A percentile compares a stretch with the other conserved stretches of the same genome.
Evolutionary conservation across 2,329 filamentous ascomycete species (phyloP).

Genomic region (Onygenales sp.): DNA sequence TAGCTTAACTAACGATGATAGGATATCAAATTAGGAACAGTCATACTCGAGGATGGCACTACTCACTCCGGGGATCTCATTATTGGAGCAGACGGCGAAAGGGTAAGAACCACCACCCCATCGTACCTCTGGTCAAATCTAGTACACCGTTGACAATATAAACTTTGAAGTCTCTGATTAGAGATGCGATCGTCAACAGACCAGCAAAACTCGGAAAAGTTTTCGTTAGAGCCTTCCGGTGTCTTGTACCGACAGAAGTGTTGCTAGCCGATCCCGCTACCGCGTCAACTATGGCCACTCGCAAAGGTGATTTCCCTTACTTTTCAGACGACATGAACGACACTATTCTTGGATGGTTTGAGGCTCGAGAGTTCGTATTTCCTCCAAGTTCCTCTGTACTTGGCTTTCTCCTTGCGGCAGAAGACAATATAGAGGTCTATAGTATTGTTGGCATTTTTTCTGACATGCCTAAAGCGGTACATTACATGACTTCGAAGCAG

Average conservation of each 20-base stretch:
- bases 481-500: conserved; percentile 2
- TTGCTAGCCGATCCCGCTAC: not conserved
- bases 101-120: not conserved
- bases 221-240: not conserved
- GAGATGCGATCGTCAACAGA: not conserved
- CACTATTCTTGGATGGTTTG: not conserved
- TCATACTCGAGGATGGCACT: conserved; percentile 26
- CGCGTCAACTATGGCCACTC: not conserved
- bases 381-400: not conserved
- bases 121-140: not conserved
- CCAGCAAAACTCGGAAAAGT: not conserved
- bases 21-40: conserved; percentile 12
- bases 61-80: conserved; percentile 22
- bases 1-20: not conserved
- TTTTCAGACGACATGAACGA: not conserved
- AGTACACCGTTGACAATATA: not conserved
- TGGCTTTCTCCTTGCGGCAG: not conserved
- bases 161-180: not conserved
- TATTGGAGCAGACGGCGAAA: conserved; percentile 28
- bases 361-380: not conserved
- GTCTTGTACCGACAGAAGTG: not conserved
- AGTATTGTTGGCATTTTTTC: not conserved
- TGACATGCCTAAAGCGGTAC: not conserved
- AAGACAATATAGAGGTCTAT: not conserved
- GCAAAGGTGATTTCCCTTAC: not conserved